Evolutionary conservation across 371 early-diverging fungal genomes (phyloP).

Genomic region (Thermomucor indicae-seudaticae): DNA sequence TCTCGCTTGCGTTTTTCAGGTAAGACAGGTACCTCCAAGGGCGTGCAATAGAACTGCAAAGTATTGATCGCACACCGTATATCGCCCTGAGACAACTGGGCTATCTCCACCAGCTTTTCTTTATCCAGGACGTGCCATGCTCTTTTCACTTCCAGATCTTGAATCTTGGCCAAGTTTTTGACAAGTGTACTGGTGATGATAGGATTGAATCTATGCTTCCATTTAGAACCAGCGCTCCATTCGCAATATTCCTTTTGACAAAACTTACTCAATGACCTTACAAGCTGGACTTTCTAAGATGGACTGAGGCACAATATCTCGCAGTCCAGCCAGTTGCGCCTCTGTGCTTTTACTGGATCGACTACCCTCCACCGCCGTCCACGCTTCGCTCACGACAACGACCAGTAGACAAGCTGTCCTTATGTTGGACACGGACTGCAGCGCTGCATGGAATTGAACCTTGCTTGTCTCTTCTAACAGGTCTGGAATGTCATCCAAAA

Average conservation of each 20-base stretch:
- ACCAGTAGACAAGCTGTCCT: slow-evolving; percentile 18
- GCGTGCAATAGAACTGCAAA: slow-evolving; percentile 27
- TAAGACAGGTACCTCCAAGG: background rate
- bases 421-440: slow-evolving; percentile 1
- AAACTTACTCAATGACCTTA: slow-evolving; percentile 12
- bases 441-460: slow-evolving; percentile 15
- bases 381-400: slow-evolving; percentile 19
- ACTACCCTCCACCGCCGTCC: background rate
- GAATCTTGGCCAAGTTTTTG: slow-evolving; percentile 10
- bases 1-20: slow-evolving; percentile 6
- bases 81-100: slow-evolving; percentile 28
- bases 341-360: background rate
- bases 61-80: slow-evolving; percentile 36
- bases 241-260: background rate
- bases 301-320: slow-evolving; percentile 12
- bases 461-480: slow-evolving; percentile 11
- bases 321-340: background rate
- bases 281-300: slow-evolving; percentile 3
- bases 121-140: background rate
- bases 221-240: background rate
- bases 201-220: slow-evolving; percentile 22
- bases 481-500: slow-evolving; percentile 44
- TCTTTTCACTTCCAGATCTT: slow-evolving; percentile 3
- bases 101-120: slow-evolving; percentile 9
- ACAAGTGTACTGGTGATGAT: slow-evolving; percentile 9